Percentiles rank a stretch among this genome's conserved stretches.
Evolutionary conservation across 768 basidiomycete genomes (phyloP).

Genomic region (Tricholoma hemisulphureum): DNA sequence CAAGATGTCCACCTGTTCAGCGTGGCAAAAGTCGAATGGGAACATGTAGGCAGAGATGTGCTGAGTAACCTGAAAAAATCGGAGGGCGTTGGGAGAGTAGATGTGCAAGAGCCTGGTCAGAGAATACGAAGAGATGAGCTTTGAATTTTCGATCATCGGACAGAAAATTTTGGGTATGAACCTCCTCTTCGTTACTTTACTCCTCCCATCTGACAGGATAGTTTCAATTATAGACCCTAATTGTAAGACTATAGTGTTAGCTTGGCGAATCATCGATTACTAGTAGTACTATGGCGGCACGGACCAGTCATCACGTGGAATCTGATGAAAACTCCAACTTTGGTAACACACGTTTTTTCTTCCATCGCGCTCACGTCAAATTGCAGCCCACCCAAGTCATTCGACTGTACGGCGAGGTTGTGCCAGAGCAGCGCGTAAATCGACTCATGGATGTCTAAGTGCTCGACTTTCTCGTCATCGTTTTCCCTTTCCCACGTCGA

Average conservation of each 20-base stretch:
- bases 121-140: constrained; percentile 29
- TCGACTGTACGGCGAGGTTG: constrained; percentile 7
- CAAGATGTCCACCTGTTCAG: constrained; percentile 30
- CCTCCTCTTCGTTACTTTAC: too few species aligned
- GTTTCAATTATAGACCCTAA: too few species aligned
- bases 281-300: not conserved
- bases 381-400: constrained; percentile 14
- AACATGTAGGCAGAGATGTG: constrained; percentile 20
- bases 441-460: constrained; percentile 20
- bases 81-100: constrained; percentile 26
- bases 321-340: not conserved
- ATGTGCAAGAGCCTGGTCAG: constrained; percentile 25
- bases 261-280: too few species aligned
- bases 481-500: constrained; percentile 6
- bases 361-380: constrained; percentile 23
- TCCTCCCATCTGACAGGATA: too few species aligned
- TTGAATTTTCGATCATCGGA: not conserved
- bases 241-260: too few species aligned
- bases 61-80: constrained; percentile 18
- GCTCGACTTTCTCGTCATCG: constrained; percentile 14
- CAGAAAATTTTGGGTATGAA: too few species aligned
- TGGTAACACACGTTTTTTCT: not conserved
- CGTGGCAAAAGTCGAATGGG: constrained; percentile 29
- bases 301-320: constrained; percentile 2
- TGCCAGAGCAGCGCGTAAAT: constrained; percentile 24